Base-by-base conservation (phyloP, 2,329 filamentous ascomycete genomes). In the Colletotrichum horii region DNA sequence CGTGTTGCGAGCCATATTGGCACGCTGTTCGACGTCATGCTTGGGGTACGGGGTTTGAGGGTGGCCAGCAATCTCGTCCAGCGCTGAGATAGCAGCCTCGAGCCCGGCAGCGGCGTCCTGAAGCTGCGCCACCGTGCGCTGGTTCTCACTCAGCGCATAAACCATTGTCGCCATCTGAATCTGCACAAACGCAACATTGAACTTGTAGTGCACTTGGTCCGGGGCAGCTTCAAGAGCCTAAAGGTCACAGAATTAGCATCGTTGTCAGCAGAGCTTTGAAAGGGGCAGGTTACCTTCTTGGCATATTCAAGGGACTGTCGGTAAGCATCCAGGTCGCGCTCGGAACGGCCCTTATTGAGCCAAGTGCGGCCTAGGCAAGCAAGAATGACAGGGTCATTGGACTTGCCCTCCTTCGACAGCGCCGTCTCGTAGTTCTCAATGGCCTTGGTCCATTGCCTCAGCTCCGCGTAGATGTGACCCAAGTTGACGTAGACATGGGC, bases 121-220 rank as follows among this genome's bases (percentile, higher is more conserved):
- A 9, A 99, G 92, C 80, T 98, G 96, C 76, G 91, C 90, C 4
- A 96, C 89, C 0, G 94, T 94, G 66, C 96, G 93, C 81, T 96
- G 93, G 8, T 91, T 91, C 82, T 98, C 95, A 7, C 91, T 89
- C 70, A 98, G 88, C 43, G 88, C 89, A 84, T 95, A 93, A 70
- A 98, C 92, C 34, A 94, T 91, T 61, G 94, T 94, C 24, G 96
- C 96, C 70, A 98, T 93, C 83, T 98, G 96, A 77, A 98, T 97
- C 82, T 98, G 97, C 32, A 98, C 95, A 82, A 98, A 99, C 1
- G 97, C 97, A 32, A 99, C 95, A 81, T 99, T 99, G 90, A 99
- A 99, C 83, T 97, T 95, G 84, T 97, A 95, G 84, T 98, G 95
- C 34, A 96, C 90, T 80, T 98, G 95, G 6, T 97, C 94, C 0